phyloP scores from a whole-genome alignment of 129 eudicot genomes.

The Mikania micrantha region DNA sequence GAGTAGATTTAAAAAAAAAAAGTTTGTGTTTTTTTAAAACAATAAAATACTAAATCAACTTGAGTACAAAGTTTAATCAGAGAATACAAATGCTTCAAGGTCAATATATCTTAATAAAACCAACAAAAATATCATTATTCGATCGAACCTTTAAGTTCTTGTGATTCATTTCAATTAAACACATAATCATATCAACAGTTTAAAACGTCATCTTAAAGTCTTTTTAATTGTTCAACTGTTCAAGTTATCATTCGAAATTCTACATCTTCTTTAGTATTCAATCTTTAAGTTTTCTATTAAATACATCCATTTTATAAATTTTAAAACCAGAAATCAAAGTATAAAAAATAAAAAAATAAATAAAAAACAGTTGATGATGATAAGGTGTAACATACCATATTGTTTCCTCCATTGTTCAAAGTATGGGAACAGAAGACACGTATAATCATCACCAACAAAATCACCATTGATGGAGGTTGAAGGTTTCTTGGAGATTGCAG shows the following conservation, averaged over 20 bases:
- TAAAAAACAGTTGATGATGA: not conserved
- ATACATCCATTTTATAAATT: not conserved
- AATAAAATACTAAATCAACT: no score
- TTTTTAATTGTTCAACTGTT: not conserved
- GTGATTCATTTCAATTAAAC: not conserved
- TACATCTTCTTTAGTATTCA: not conserved
- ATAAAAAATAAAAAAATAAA: not conserved
- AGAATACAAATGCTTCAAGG: not conserved
- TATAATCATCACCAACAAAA: slow-evolving; percentile 71
- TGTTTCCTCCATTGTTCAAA: slow-evolving; percentile 84
- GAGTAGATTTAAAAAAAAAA: no score
- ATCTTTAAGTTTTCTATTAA: not conserved
- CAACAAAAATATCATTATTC: no score
- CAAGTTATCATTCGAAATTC: no score
- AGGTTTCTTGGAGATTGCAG: slow-evolving; percentile 19
- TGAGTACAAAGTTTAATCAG: not conserved
- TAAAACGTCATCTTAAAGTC: not conserved
- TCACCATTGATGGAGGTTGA: slow-evolving; percentile 27
- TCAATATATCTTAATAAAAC: not conserved
- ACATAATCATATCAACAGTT: not conserved
- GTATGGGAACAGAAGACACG: slow-evolving; percentile 75
- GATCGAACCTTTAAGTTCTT: no score
- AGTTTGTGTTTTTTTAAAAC: no score
- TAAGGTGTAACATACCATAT: slow-evolving; percentile 44
- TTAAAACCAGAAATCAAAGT: no score